A percentile compares a stretch with the other conserved stretches of the same genome.
Evolutionary conservation across 352 stramenopile species (phyloP).

Genomic region (Globisporangium nodosum): DNA sequence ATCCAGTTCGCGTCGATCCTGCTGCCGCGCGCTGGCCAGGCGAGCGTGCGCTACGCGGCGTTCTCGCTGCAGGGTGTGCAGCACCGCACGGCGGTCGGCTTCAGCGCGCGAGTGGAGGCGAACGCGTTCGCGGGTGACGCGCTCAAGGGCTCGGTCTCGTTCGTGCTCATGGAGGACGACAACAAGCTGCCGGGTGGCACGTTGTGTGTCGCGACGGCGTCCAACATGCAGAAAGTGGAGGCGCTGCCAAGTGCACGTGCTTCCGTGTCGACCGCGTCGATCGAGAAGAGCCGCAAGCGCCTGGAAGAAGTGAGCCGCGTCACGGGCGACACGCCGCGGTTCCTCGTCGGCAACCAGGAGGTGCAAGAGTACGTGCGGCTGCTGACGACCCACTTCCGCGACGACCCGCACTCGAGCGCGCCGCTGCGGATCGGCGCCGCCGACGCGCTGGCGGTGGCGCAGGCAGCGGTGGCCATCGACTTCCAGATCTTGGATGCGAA

Average conservation of each 20-base stretch:
- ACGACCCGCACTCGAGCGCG: slow-evolving; percentile 32
- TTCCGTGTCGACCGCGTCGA: slow-evolving; percentile 17
- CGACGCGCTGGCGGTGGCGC: slow-evolving; percentile 42
- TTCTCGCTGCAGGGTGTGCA: slow-evolving; percentile 70
- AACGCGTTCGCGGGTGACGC: slow-evolving; percentile 41
- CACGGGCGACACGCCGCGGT: slow-evolving; percentile 33
- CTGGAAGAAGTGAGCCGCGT: slow-evolving; percentile 36
- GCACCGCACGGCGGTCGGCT: slow-evolving; percentile 38
- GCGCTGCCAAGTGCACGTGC: slow-evolving; percentile 10
- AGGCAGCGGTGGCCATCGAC: slow-evolving; percentile 52
- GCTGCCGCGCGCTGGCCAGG: slow-evolving; percentile 41
- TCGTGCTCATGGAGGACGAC: slow-evolving; percentile 50
- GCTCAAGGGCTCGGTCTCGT: slow-evolving; percentile 64
- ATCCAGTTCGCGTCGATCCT: slow-evolving; percentile 65
- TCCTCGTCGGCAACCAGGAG: slow-evolving; percentile 26
- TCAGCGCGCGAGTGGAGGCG: slow-evolving; percentile 45
- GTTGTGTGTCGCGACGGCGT: slow-evolving; percentile 59
- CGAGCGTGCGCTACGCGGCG: slow-evolving; percentile 40
- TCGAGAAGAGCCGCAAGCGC: slow-evolving; percentile 31
- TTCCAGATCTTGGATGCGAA: slow-evolving; percentile 79
- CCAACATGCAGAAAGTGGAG: slow-evolving; percentile 61
- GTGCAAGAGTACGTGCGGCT: slow-evolving; percentile 57
- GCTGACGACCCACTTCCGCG: slow-evolving; percentile 54
- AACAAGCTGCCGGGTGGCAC: slow-evolving; percentile 25
- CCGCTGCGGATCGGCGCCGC: slow-evolving; percentile 36